These are phyloP conservation scores for Epithemia pelagica DNA, from an alignment of 108 stramenopile species.

Conservation along the genomic window DNA sequence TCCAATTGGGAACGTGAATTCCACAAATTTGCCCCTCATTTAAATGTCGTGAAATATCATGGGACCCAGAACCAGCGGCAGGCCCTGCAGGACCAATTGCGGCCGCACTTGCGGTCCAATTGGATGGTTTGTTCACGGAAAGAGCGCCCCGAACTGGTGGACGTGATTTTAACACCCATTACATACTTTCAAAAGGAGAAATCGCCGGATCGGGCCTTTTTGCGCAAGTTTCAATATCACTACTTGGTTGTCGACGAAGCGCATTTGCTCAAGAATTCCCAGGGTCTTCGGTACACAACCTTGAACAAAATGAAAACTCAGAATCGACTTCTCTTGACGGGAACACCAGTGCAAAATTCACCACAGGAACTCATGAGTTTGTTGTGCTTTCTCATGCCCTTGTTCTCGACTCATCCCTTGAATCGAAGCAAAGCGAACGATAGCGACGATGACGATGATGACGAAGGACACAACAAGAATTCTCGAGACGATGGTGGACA, in stretches of 20 bases:
- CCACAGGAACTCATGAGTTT: constrained; percentile 80
- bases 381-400: constrained; percentile 81
- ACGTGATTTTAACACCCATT: constrained; percentile 77
- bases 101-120: constrained; percentile 26
- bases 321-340: constrained; percentile 69
- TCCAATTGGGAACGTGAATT: constrained; percentile 96
- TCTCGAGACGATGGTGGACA: constrained; percentile 37
- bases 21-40: constrained; percentile 74
- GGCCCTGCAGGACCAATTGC: constrained; percentile 40
- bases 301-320: constrained; percentile 53
- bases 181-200: constrained; percentile 78
- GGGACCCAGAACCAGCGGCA: constrained; percentile 56
- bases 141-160: constrained; percentile 16
- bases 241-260: constrained; percentile 82
- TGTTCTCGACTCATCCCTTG: constrained; percentile 32
- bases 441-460: constrained; percentile 30
- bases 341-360: constrained; percentile 72
- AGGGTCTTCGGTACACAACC: constrained; percentile 60
- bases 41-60: constrained; percentile 84
- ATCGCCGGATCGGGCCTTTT: constrained; percentile 61
- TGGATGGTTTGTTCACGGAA: neutral
- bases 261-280: constrained; percentile 71
- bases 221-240: constrained; percentile 67
- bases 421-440: constrained; percentile 11
- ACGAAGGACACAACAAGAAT: constrained; percentile 3